phyloP scores from a whole-genome alignment of 768 basidiomycete genomes.

The Suillus hirtellus region DNA sequence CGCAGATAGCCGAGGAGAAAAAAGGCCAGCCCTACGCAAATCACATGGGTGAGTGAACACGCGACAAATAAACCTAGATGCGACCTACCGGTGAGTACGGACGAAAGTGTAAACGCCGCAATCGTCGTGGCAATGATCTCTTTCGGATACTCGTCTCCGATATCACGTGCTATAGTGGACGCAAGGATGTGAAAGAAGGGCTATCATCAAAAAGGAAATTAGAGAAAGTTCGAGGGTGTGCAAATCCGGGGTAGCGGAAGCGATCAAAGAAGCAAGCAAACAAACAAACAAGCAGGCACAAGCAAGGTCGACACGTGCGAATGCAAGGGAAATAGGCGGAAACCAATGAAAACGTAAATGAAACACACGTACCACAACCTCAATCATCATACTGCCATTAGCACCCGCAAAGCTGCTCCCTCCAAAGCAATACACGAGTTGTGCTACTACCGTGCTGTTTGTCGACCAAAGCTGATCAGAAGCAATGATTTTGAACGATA shows the following conservation, averaged over 20 bases:
- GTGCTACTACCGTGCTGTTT: constrained; percentile 71
- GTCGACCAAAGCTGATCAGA: constrained; percentile 1
- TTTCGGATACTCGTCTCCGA: constrained; percentile 66
- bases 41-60: constrained; percentile 4
- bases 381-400: constrained; percentile 98
- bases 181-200: constrained; percentile 97
- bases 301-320: constrained; percentile 8
- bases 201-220: constrained; percentile 36
- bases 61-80: constrained; percentile 3
- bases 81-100: constrained; percentile 75
- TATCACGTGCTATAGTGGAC: constrained; percentile 65
- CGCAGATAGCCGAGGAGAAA: constrained; percentile 83
- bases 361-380: constrained; percentile 74
- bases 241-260: constrained; percentile 7
- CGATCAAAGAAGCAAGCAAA: background rate
- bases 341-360: constrained; percentile 1
- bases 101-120: constrained; percentile 83
- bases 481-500: background rate
- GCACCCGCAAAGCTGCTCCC: constrained; percentile 89
- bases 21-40: constrained; percentile 54
- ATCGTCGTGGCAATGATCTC: constrained; percentile 92
- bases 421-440: constrained; percentile 82
- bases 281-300: constrained; percentile 3
- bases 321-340: background rate
- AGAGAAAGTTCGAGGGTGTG: constrained; percentile 2